Evolutionary conservation across 306 rosid species (phyloP), one percentile per base, ranked within the genome.

Genomic region (Quercus ilex): DNA sequence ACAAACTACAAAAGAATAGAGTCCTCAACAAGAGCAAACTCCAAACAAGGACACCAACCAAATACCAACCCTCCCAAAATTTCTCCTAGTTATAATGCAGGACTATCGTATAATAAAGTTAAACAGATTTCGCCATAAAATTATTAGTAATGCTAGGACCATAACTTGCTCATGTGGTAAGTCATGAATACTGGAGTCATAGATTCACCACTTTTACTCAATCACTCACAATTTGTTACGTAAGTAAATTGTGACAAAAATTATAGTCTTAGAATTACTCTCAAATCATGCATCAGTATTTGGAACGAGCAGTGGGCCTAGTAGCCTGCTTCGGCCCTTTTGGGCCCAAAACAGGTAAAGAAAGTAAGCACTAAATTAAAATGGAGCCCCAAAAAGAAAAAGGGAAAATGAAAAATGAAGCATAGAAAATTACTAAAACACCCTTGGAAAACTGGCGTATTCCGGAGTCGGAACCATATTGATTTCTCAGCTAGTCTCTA

Each of bases 391-490:
- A 21, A 59, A 25, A n/a, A 1, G 0, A 8, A 6, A 59, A 25
- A n/a, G 0, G 11, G 0, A n/a, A 23, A 17, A 7, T 0, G 21
- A 4, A 20, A 58, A 19, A 59, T n/a, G 20, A 46, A 51, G 0
- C 2, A 14, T 5, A 18, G 0, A 8, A 1, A 30, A 76, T 89
- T 77, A 75, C 84, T 3, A 1, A 55, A 79, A 76, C 38, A 65
- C 73, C 86, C 82, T 75, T 49, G 30, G 10, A 0, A 77, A 72
- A 21, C 30, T 1, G 13, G 53, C 55, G 75, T 58, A 75, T 49
- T 55, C 60, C 81, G 43, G 20, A 76, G 81, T 80, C 79, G 60
- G 77, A 53, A 41, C 59, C 63, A 26, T 46, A 35, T n/a, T 23
- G 46, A 41, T 41, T 52, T 63, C 74, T 17, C 52, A 17, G 81